Conservation (phyloP, 129 eudicot species). For the Arctium lappa region DNA sequence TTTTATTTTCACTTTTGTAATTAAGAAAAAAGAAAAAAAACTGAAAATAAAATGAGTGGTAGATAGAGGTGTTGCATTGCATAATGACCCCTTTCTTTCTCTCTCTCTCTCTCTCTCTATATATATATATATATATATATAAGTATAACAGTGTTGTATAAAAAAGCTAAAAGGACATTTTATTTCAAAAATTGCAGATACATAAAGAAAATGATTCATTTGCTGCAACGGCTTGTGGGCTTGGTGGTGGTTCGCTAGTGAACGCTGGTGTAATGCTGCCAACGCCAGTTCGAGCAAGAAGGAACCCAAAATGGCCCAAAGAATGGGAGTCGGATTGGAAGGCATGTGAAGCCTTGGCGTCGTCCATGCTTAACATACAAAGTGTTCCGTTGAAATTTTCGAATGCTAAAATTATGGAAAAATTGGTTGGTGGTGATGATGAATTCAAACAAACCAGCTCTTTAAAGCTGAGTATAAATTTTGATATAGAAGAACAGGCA, state of each 20-base stretch:
- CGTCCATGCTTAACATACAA: slow-evolving; percentile 27
- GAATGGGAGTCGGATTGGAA: slow-evolving; percentile 45
- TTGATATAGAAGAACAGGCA: slow-evolving; percentile 26
- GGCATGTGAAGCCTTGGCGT: slow-evolving; percentile 29
- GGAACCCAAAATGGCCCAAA: slow-evolving; percentile 44
- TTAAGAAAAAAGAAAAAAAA: no score
- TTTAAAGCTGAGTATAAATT: slow-evolving; percentile 36
- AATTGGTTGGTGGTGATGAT: slow-evolving; percentile 8
- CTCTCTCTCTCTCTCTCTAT: no score
- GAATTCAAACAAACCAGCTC: slow-evolving; percentile 5
- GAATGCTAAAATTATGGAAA: slow-evolving; percentile 28
- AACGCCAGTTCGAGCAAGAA: slow-evolving; percentile 33
- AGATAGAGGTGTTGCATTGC: no score
- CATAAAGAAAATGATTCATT: slow-evolving; percentile 26
- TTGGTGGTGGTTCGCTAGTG: slow-evolving; percentile 45
- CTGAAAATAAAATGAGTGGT: no score
- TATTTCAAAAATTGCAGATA: slow-evolving; percentile 7
- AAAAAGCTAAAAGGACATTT: neutral
- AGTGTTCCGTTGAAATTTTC: slow-evolving; percentile 28
- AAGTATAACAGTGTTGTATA: neutral
- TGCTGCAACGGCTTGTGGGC: slow-evolving; percentile 37
- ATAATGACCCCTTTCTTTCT: no score
- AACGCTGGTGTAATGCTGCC: slow-evolving; percentile 44
- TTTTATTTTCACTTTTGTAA: no score
- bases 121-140: no score